Evolutionary conservation across 768 basidiomycete genomes (phyloP), one percentile per base, ranked within the genome.

Genomic region (Pleurotus tuoliensis): DNA sequence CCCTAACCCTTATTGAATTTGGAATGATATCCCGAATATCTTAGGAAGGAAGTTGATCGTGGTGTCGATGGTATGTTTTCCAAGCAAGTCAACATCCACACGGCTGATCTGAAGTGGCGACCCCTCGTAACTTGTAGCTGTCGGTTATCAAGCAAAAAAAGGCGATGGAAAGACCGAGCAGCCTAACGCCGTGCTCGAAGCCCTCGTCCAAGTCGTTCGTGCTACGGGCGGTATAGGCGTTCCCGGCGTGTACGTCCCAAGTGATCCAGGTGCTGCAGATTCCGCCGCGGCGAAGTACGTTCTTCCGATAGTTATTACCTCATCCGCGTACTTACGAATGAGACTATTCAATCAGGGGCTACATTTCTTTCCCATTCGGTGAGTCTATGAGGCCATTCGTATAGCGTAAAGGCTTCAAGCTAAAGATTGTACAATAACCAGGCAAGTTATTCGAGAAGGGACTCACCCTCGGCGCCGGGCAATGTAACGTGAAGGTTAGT

Each of bases 191-290:
- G 78, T 83, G 5, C 72, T 83, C 22, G 77, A 80, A 58, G 73
- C 69, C 9, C 71, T 82, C 27, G 78, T 83, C 56, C 66, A 70
- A n/a, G 78, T 80, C 38, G 79, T 81, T 0, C 75, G 79, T 27
- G 75, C 81, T 13, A 81, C 80, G 16, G 82, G 81, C 1, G 81
- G 82, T 5, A 69, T 83, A n/a, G 82, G 82, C 2, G 78, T 83
- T 58, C 82, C 82, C 0, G 81, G 82, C 1, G 64, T 83, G 5
- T 82, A 82, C 57, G 82, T 84, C 7, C 80, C 81, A 15, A 77
- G 72, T 56, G 82, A 83, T 61, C 82, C 82, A 1, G 81, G 81
- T 15, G 82, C 81, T 15, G 77, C 79, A 12, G 79, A 81, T 61
- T 72, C 75, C n/a, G 77, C 78, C 50, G 68, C 78, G 13, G 77